phyloP scores from a whole-genome alignment of 192 early-diverging fungal genomes.

The Blastocladiella britannica region DNA sequence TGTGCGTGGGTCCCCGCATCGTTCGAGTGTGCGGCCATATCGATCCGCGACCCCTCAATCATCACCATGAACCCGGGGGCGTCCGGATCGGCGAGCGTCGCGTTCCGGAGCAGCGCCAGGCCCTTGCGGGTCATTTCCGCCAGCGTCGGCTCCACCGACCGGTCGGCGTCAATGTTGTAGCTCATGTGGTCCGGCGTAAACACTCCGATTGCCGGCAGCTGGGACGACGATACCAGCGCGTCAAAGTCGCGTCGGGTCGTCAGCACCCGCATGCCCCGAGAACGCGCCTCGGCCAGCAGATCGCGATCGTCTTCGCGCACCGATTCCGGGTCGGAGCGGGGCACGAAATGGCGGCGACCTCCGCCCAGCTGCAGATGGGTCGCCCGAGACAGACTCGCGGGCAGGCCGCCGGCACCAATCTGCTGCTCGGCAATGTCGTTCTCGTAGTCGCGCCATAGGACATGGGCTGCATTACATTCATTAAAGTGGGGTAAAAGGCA shows the following conservation, averaged over 20 bases:
- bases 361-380: slow-evolving; percentile 85
- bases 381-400: slow-evolving; percentile 52
- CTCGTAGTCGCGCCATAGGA: slow-evolving; percentile 53
- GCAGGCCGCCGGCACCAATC: slow-evolving; percentile 28
- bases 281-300: slow-evolving; percentile 31
- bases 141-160: slow-evolving; percentile 48
- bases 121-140: slow-evolving; percentile 68
- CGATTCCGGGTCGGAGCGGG: slow-evolving; percentile 33
- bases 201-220: slow-evolving; percentile 49
- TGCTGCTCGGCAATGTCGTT: slow-evolving; percentile 73
- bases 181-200: slow-evolving; percentile 78
- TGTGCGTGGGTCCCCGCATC: slow-evolving; percentile 79
- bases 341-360: slow-evolving; percentile 73
- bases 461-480: slow-evolving; percentile 44
- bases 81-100: slow-evolving; percentile 22
- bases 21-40: slow-evolving; percentile 91
- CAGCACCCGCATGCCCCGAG: slow-evolving; percentile 42
- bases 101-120: slow-evolving; percentile 40
- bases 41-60: slow-evolving; percentile 89
- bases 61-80: slow-evolving; percentile 77
- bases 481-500: too few species aligned
- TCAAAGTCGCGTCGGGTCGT: slow-evolving; percentile 41
- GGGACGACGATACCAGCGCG: slow-evolving; percentile 11
- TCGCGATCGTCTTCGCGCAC: slow-evolving; percentile 61
- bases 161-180: slow-evolving; percentile 70